Conservation (phyloP, 2,329 filamentous ascomycete genomes). For the Achaetomium macrosporum region DNA sequence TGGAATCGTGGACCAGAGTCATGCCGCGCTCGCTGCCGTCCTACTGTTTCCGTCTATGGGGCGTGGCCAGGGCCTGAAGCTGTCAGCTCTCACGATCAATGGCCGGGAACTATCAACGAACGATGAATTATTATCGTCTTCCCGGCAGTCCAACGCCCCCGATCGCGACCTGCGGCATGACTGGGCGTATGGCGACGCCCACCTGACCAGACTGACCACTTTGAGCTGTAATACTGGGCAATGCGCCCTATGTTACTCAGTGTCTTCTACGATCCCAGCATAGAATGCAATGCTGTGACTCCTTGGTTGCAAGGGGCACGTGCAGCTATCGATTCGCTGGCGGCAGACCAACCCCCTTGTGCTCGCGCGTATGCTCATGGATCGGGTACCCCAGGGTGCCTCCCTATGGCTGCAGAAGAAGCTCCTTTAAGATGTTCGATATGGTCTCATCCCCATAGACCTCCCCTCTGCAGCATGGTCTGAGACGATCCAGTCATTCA, state of each 20-base stretch:
- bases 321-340: constrained; percentile 22
- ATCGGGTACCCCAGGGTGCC: constrained; percentile 22
- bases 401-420: constrained; percentile 24
- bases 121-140: neutral
- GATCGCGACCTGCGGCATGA: neutral
- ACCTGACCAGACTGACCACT: constrained; percentile 24
- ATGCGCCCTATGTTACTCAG: constrained; percentile 26
- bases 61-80: constrained; percentile 4
- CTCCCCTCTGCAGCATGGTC: constrained; percentile 28
- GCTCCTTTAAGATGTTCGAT: constrained; percentile 20
- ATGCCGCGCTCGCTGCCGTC: constrained; percentile 24
- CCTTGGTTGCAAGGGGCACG: constrained; percentile 28
- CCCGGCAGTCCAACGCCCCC: neutral
- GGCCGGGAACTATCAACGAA: neutral
- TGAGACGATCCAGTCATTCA: constrained; percentile 26
- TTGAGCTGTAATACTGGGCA: constrained; percentile 12
- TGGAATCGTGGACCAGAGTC: constrained; percentile 21
- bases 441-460: constrained; percentile 25
- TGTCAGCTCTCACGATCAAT: constrained; percentile 8
- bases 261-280: constrained; percentile 25
- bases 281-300: constrained; percentile 28
- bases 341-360: constrained; percentile 1
- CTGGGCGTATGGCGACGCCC: neutral
- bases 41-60: constrained; percentile 22
- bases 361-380: constrained; percentile 26